Base-by-base conservation (phyloP, 2,329 filamentous ascomycete genomes). In the Arachnomyces sp. region DNA sequence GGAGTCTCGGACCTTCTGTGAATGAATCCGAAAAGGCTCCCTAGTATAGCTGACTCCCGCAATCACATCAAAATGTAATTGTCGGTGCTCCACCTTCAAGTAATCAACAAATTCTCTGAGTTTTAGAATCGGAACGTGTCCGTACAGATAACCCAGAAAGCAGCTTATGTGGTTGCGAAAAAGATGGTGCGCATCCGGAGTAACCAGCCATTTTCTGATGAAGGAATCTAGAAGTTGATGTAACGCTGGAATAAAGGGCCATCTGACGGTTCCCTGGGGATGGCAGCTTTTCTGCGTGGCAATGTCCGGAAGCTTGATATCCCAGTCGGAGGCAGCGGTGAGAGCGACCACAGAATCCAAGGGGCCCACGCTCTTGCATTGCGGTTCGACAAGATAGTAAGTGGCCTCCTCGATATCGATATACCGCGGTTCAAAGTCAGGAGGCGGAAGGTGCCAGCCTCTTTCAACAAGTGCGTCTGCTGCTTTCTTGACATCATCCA, bases 41-140 rank as follows among this genome's bases (percentile, higher is more conserved):
- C 54, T 31, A 56, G 51, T 43, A 50, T 56, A 38, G 38, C 29
- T 35, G 46, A 50, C 46, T 31, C 43, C 48, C 18, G 46, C 41
- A 35, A 49, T 36, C 13, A 47, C 44, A 38, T 50, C 48, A 20
- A 41, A 45, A 40, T 49, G 44, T 13, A 43, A 48, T 25, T 49
- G 48, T 38, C 43, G 48, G 31, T 50, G 43, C 36, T 49, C 43
- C 36, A 45, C 34, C 36, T 42, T 46, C 38, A 50, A 34, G 17
- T 47, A 42, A 20, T 42, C 40, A 16, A 43, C 44, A 40, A 51
- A 47, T 34, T 40, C 44, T 34, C 31, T 40, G 29, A 45, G 31
- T 39, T 49, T 44, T 40, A 50, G 32, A 30, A 44, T 43, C 15
- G 46, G 45, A 31, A 47, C 34, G 31, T 49, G 20, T 31, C 12